These are phyloP conservation scores for Botrytis squamosa DNA, from an alignment of 2,329 filamentous ascomycete species.

Conservation along the genomic window DNA sequence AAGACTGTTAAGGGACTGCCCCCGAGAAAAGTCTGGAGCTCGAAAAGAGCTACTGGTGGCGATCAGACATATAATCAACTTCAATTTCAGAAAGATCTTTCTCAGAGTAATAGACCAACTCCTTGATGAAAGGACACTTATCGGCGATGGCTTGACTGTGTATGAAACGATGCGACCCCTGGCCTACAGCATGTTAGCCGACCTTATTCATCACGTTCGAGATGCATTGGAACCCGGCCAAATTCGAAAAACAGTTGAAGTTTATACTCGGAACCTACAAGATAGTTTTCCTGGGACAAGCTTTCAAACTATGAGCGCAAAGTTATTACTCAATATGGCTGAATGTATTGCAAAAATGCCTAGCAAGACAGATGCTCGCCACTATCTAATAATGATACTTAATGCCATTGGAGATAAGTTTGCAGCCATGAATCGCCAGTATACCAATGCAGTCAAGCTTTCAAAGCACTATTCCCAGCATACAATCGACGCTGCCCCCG, in stretches of 20 bases:
- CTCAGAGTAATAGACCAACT: slow-evolving; percentile 92
- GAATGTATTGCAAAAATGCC: slow-evolving; percentile 94
- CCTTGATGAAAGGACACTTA: slow-evolving; percentile 87
- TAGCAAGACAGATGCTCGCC: slow-evolving; percentile 89
- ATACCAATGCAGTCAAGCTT: slow-evolving; percentile 89
- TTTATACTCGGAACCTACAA: slow-evolving; percentile 94
- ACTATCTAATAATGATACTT: slow-evolving; percentile 94
- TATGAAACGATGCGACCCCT: slow-evolving; percentile 95
- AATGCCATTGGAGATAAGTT: slow-evolving; percentile 99
- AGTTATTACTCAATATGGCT: slow-evolving; percentile 94
- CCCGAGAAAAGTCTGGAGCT: slow-evolving; percentile 87
- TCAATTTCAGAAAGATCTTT: slow-evolving; percentile 96
- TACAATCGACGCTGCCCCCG: slow-evolving; percentile 59
- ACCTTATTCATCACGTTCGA: slow-evolving; percentile 94
- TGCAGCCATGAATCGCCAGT: slow-evolving; percentile 95
- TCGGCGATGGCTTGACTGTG: slow-evolving; percentile 93
- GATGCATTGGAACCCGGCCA: slow-evolving; percentile 86
- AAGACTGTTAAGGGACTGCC: slow-evolving; percentile 87
- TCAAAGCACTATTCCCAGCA: slow-evolving; percentile 75
- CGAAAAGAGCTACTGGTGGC: slow-evolving; percentile 94
- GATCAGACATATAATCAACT: slow-evolving; percentile 98
- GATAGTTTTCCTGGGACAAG: slow-evolving; percentile 96
- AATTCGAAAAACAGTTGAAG: slow-evolving; percentile 92
- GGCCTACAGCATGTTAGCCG: slow-evolving; percentile 97
- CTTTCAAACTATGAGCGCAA: slow-evolving; percentile 99